These are phyloP conservation scores for Fusarium sp. DNA, from an alignment of 2,329 filamentous ascomycete genomes.

Conservation along the genomic window DNA sequence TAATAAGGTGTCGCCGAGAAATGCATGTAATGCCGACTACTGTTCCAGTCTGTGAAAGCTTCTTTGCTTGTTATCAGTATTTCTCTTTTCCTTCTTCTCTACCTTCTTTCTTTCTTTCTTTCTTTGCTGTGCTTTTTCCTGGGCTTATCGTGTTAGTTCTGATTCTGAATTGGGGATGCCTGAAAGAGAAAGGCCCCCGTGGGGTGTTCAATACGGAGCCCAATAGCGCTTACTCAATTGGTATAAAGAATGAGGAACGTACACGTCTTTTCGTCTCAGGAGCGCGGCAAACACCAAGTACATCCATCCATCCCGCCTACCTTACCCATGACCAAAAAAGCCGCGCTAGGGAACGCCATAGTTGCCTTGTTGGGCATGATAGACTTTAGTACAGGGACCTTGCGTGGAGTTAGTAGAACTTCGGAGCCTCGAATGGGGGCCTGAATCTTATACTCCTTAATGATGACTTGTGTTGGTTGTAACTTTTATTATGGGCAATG, in stretches of 20 bases:
- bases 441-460: slow-evolving; percentile 11
- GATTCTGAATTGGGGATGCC: slow-evolving; percentile 14
- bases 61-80: background rate
- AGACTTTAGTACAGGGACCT: slow-evolving; percentile 43
- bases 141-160: slow-evolving; percentile 1
- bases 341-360: slow-evolving; percentile 25
- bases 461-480: slow-evolving; percentile 9
- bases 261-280: slow-evolving; percentile 1
- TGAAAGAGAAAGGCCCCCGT: slow-evolving; percentile 25
- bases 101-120: background rate
- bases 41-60: background rate
- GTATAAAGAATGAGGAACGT: slow-evolving; percentile 6
- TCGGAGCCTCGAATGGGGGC: slow-evolving; percentile 10
- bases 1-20: slow-evolving; percentile 32
- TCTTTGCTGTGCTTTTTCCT: slow-evolving; percentile 5
- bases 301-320: background rate
- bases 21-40: slow-evolving; percentile 14
- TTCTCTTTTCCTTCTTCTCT: background rate
- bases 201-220: slow-evolving; percentile 11
- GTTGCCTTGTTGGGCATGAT: slow-evolving; percentile 30
- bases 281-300: background rate
- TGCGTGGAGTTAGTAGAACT: slow-evolving; percentile 7
- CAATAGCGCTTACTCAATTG: slow-evolving; percentile 11
- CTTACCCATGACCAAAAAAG: slow-evolving; percentile 15
- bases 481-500: background rate